These are phyloP conservation scores for Hypoxylon intermedium DNA, from an alignment of 495 filamentous ascomycete genomes.

Conservation along the genomic window DNA sequence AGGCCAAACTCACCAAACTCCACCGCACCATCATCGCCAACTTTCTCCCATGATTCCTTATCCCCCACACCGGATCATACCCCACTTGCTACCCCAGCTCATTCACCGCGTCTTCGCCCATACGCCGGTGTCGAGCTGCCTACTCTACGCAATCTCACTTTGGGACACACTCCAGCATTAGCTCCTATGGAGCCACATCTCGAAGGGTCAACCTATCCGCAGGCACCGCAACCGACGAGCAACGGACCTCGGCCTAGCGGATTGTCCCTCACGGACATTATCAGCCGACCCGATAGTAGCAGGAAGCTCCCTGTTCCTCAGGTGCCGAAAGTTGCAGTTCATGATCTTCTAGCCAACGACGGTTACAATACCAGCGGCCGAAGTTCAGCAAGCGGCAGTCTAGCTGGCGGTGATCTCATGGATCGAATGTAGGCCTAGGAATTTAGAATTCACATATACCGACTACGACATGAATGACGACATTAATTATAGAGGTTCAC, in stretches of 20 bases:
- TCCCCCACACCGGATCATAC: conserved; percentile 98
- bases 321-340: conserved; percentile 86
- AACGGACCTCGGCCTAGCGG: conserved; percentile 61
- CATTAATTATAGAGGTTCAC: conserved; percentile 40
- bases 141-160: conserved; percentile 83
- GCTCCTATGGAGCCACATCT: conserved; percentile 89
- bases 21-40: conserved; percentile 95
- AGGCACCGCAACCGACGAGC: conserved; percentile 46
- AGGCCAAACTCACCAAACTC: conserved; percentile 92
- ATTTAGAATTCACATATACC: conserved; percentile 4
- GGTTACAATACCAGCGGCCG: conserved; percentile 63
- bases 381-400: conserved; percentile 56
- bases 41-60: conserved; percentile 93
- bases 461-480: conserved; percentile 42
- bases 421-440: conserved; percentile 41
- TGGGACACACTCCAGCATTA: conserved; percentile 87
- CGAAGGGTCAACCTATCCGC: conserved; percentile 53
- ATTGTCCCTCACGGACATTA: conserved; percentile 88
- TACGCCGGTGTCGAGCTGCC: conserved; percentile 75
- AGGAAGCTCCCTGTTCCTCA: conserved; percentile 93
- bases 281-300: conserved; percentile 83
- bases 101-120: conserved; percentile 90
- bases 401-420: conserved; percentile 53
- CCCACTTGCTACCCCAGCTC: conserved; percentile 90
- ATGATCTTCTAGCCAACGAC: conserved; percentile 75